These are phyloP conservation scores for Cytospora schulzeri DNA, from an alignment of 2,329 filamentous ascomycete genomes.

Conservation along the genomic window DNA sequence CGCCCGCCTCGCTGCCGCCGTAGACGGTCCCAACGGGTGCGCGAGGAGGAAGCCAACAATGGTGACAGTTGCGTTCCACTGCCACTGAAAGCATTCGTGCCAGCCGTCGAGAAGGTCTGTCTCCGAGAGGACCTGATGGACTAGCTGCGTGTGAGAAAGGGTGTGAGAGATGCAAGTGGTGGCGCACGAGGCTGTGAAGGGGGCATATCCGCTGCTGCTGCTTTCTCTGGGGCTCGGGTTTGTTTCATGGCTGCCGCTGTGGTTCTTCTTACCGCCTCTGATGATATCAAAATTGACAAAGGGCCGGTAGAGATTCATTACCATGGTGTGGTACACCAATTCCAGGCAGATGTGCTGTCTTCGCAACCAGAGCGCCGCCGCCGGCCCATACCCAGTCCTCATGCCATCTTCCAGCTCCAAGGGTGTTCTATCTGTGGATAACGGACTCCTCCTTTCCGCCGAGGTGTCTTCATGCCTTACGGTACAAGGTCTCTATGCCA, in stretches of 20 bases:
- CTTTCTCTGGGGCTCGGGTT: background rate
- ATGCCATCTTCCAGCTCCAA: background rate
- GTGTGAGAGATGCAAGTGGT: constrained; percentile 34
- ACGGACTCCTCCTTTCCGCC: background rate
- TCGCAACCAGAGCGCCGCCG: constrained; percentile 38
- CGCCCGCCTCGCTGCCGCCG: constrained; percentile 31
- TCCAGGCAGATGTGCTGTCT: constrained; percentile 40
- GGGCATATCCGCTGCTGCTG: background rate
- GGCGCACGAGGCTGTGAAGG: background rate
- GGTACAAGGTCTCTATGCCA: background rate
- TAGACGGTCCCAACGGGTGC: constrained; percentile 33
- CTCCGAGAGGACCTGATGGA: constrained; percentile 34
- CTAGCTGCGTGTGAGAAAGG: constrained; percentile 36
- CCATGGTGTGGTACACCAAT: constrained; percentile 38
- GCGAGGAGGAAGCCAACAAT: constrained; percentile 39
- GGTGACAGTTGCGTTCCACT: constrained; percentile 39
- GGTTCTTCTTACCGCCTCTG: background rate
- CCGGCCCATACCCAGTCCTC: background rate
- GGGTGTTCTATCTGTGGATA: background rate
- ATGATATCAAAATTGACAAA: constrained; percentile 36
- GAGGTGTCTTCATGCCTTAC: background rate
- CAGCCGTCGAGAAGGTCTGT: constrained; percentile 36
- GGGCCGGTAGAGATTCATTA: constrained; percentile 36
- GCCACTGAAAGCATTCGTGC: constrained; percentile 35
- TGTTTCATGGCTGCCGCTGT: background rate